A percentile compares a stretch with the other conserved stretches of the same genome.
phyloP scores from a whole-genome alignment of 1,284 basidiomycete species.

The Coniferiporia weirii region DNA sequence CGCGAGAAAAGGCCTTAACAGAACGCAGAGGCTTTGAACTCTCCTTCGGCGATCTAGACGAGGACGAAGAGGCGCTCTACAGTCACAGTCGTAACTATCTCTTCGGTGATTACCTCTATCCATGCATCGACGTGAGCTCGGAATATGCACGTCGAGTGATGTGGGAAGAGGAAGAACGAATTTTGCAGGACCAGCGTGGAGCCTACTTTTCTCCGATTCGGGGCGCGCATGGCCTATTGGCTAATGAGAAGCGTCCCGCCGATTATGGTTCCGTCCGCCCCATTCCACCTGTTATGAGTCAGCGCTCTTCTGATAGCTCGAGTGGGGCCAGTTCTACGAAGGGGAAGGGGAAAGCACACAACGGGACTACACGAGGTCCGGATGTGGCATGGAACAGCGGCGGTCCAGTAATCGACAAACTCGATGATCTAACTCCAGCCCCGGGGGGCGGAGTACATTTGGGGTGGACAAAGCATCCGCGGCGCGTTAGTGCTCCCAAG shows the following conservation, averaged over 20 bases:
- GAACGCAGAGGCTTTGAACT: constrained; percentile 59
- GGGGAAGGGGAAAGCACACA: constrained; percentile 23
- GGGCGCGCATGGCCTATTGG: constrained; percentile 39
- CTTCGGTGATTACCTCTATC: constrained; percentile 92
- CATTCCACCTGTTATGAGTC: constrained; percentile 14
- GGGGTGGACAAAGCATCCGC: constrained; percentile 40
- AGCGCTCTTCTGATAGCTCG: constrained; percentile 10
- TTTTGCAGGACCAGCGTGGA: constrained; percentile 60
- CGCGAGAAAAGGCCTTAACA: constrained; percentile 32
- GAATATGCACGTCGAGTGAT: constrained; percentile 59
- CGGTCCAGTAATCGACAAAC: constrained; percentile 36
- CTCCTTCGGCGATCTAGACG: constrained; percentile 57
- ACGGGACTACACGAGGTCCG: constrained; percentile 21
- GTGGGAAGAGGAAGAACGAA: constrained; percentile 70
- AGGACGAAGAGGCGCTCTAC: constrained; percentile 68
- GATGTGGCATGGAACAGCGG: not conserved
- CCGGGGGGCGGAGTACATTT: constrained; percentile 34
- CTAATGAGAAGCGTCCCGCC: constrained; percentile 31
- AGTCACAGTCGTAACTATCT: constrained; percentile 65
- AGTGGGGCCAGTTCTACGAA: constrained; percentile 17
- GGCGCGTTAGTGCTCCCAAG: constrained; percentile 19
- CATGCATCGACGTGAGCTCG: constrained; percentile 81
- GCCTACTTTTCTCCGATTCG: constrained; percentile 62
- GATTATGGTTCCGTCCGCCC: constrained; percentile 55
- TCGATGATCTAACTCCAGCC: constrained; percentile 32